Conservation (phyloP, 2,329 filamentous ascomycete species). For the Chaetothyriales sp. region DNA sequence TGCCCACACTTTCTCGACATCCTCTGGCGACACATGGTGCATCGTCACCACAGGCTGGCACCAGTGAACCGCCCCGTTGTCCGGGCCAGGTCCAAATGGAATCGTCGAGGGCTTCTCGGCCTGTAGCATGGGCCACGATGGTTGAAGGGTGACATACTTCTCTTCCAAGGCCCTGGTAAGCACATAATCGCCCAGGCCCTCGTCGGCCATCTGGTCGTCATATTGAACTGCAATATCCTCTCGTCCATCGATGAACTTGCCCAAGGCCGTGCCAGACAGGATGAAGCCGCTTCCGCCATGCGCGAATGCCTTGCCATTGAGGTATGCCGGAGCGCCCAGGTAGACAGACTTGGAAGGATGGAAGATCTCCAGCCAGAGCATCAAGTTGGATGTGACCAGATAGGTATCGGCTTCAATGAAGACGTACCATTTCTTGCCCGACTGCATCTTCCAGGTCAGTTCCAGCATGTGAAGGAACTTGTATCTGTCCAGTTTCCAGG, state of each 20-base stretch:
- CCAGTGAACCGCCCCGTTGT: slow-evolving; percentile 30
- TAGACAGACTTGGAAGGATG: slow-evolving; percentile 33
- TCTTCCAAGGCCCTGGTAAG: slow-evolving; percentile 35
- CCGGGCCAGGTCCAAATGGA: slow-evolving; percentile 24
- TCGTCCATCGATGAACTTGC: slow-evolving; percentile 8
- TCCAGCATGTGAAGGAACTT: slow-evolving; percentile 46
- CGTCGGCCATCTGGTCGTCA: slow-evolving; percentile 28
- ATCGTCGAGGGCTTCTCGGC: slow-evolving; percentile 40
- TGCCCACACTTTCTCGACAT: slow-evolving; percentile 25
- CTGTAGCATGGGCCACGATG: slow-evolving; percentile 37
- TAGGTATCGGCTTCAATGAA: slow-evolving; percentile 47
- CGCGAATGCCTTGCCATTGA: slow-evolving; percentile 33
- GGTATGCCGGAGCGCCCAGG: slow-evolving; percentile 35
- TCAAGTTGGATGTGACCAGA: slow-evolving; percentile 38
- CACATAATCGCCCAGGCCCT: slow-evolving; percentile 40
- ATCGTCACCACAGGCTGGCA: slow-evolving; percentile 44
- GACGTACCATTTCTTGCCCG: slow-evolving; percentile 42
- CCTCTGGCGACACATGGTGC: slow-evolving; percentile 40
- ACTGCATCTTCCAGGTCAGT: slow-evolving; percentile 35
- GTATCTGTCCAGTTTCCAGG: slow-evolving; percentile 45
- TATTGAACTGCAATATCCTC: background rate
- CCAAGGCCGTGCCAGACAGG: slow-evolving; percentile 38
- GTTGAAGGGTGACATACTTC: slow-evolving; percentile 30
- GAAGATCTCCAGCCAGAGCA: slow-evolving; percentile 33
- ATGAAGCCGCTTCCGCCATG: slow-evolving; percentile 41